Conservation (phyloP, 345 rosid species). For the Durio zibethinus region DNA sequence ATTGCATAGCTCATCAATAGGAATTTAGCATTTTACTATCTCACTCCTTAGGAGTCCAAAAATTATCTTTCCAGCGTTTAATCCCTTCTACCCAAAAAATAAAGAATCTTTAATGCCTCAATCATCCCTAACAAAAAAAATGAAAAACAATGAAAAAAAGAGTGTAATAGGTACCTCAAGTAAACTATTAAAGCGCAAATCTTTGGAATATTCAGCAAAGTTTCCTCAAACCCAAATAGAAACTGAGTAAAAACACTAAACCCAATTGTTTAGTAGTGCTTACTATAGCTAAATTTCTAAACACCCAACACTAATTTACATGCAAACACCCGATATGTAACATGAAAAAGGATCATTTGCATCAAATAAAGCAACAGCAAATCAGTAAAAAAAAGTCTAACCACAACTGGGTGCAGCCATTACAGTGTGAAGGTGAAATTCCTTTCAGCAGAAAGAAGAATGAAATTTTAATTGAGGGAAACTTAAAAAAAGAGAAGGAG, state of each 20-base stretch:
- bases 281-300: background rate
- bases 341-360: background rate
- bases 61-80: background rate
- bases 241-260: background rate
- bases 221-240: background rate
- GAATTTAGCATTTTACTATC: background rate
- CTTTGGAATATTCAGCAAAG: background rate
- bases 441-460: background rate
- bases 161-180: background rate
- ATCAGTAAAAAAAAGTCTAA: background rate
- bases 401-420: background rate
- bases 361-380: background rate
- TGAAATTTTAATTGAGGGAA: background rate
- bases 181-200: background rate
- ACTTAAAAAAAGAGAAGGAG: background rate
- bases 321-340: background rate
- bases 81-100: background rate
- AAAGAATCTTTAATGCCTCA: background rate
- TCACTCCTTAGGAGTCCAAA: background rate
- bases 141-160: background rate
- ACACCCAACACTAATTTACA: background rate
- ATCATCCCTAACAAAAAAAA: background rate
- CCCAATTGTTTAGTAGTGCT: background rate
- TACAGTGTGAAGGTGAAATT: background rate
- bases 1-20: background rate